These are phyloP conservation scores for Conticribra guillardii DNA, from an alignment of 108 stramenopile genomes.

Conservation along the genomic window DNA sequence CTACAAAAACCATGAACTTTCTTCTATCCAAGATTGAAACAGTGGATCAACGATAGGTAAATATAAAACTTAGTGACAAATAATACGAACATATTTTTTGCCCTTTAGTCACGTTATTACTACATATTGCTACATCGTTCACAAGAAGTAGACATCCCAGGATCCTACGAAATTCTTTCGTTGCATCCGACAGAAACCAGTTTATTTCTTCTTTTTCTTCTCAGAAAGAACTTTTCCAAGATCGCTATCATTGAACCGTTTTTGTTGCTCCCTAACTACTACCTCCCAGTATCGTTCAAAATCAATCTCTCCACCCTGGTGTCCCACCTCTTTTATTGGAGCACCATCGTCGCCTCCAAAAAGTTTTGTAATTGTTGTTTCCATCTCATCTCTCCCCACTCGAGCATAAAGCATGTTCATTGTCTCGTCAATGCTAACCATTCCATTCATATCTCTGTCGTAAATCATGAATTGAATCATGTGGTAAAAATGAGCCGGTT, in stretches of 20 bases:
- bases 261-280: slow-evolving; percentile 65
- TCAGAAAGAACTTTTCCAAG: slow-evolving; percentile 43
- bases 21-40: no score
- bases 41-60: no score
- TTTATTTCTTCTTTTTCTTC: slow-evolving; percentile 46
- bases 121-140: no score
- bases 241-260: slow-evolving; percentile 53
- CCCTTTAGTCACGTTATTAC: no score
- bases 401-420: slow-evolving; percentile 92
- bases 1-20: no score
- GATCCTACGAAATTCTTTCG: no score
- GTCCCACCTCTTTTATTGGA: slow-evolving; percentile 73
- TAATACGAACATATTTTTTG: no score
- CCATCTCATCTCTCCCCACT: slow-evolving; percentile 78
- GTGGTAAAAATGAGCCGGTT: slow-evolving; percentile 82
- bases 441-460: slow-evolving; percentile 71
- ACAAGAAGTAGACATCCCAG: no score
- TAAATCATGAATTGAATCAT: slow-evolving; percentile 93
- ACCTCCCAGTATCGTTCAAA: slow-evolving; percentile 69
- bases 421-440: slow-evolving; percentile 86
- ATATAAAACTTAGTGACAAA: no score
- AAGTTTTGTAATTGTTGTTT: slow-evolving; percentile 51
- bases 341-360: slow-evolving; percentile 58
- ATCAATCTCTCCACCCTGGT: slow-evolving; percentile 78
- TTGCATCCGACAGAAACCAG: no score